Conservation (phyloP, 2,329 filamentous ascomycete genomes). For the Sarocladium strictum region DNA sequence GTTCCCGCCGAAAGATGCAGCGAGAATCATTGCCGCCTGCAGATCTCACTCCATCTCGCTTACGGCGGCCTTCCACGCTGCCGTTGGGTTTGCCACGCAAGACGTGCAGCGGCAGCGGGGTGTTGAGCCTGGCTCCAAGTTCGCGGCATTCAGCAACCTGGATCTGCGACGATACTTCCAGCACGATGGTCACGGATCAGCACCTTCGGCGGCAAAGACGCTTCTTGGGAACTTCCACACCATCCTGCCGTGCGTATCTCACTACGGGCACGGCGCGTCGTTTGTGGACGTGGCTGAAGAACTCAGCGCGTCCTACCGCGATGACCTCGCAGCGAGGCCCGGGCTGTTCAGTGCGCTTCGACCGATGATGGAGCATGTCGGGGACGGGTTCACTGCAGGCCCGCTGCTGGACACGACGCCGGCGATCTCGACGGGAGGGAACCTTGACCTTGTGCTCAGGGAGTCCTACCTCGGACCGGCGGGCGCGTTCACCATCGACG, state of each 20-base stretch:
- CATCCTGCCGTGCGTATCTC: constrained; percentile 5
- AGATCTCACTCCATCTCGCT: neutral
- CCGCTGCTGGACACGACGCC: constrained; percentile 3
- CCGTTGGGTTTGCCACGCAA: constrained; percentile 3
- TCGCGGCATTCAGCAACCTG: constrained; percentile 7
- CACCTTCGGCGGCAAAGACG: constrained; percentile 1
- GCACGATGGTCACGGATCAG: neutral
- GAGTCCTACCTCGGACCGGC: neutral
- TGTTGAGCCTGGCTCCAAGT: constrained; percentile 2
- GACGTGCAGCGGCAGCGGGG: constrained; percentile 1
- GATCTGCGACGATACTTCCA: constrained; percentile 5
- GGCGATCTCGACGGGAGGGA: constrained; percentile 4
- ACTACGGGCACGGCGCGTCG: neutral
- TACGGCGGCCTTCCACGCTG: constrained; percentile 2
- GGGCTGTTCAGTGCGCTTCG: constrained; percentile 6
- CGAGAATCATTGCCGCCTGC: neutral
- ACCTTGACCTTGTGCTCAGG: constrained; percentile 3
- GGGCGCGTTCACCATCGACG: constrained; percentile 2
- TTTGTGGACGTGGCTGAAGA: constrained; percentile 4
- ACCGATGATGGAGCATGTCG: constrained; percentile 2
- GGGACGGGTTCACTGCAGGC: constrained; percentile 3
- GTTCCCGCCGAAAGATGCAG: neutral
- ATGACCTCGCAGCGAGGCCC: neutral
- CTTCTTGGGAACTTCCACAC: constrained; percentile 7
- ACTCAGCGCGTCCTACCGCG: constrained; percentile 1